These are phyloP conservation scores for Microdochium bolleyi DNA, from an alignment of 2,329 filamentous ascomycete species.

Conservation along the genomic window DNA sequence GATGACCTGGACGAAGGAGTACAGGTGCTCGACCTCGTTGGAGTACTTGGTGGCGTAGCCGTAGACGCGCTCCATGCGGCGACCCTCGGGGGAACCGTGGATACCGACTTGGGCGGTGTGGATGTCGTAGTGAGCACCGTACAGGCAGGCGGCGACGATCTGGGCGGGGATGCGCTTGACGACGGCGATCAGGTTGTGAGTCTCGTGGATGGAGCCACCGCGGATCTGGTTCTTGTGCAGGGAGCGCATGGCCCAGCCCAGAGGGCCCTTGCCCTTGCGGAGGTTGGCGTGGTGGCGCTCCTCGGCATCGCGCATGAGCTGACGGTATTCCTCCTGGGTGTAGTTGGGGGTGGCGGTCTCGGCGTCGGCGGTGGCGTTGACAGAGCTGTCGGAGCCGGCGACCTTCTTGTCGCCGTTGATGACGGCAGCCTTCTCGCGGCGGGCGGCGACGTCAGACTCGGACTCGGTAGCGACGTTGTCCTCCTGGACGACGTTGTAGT, in stretches of 20 bases:
- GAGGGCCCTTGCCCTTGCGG: constrained; percentile 51
- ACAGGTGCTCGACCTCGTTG: constrained; percentile 63
- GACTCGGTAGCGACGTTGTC: constrained; percentile 36
- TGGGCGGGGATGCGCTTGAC: constrained; percentile 62
- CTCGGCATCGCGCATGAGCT: constrained; percentile 49
- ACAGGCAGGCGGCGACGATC: constrained; percentile 55
- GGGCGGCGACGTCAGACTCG: not conserved
- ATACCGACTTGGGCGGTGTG: constrained; percentile 68
- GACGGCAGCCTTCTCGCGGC: not conserved
- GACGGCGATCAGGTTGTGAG: constrained; percentile 58
- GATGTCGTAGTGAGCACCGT: constrained; percentile 77
- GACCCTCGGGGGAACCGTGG: constrained; percentile 62
- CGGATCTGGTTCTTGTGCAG: constrained; percentile 69
- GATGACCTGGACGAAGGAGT: constrained; percentile 58
- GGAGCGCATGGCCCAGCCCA: constrained; percentile 78
- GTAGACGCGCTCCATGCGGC: constrained; percentile 64
- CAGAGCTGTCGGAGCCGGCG: constrained; percentile 13
- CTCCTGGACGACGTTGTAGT: constrained; percentile 72
- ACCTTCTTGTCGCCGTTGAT: constrained; percentile 23
- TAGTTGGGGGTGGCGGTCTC: constrained; percentile 28
- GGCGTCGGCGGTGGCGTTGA: constrained; percentile 15
- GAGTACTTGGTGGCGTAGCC: constrained; percentile 54
- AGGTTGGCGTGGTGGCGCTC: constrained; percentile 56
- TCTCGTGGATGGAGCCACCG: constrained; percentile 65
- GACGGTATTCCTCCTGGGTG: constrained; percentile 49